A percentile compares a stretch with the other conserved stretches of the same genome.
Evolutionary conservation across 495 filamentous ascomycete genomes (phyloP).

Genomic region (Immersiella caudata): DNA sequence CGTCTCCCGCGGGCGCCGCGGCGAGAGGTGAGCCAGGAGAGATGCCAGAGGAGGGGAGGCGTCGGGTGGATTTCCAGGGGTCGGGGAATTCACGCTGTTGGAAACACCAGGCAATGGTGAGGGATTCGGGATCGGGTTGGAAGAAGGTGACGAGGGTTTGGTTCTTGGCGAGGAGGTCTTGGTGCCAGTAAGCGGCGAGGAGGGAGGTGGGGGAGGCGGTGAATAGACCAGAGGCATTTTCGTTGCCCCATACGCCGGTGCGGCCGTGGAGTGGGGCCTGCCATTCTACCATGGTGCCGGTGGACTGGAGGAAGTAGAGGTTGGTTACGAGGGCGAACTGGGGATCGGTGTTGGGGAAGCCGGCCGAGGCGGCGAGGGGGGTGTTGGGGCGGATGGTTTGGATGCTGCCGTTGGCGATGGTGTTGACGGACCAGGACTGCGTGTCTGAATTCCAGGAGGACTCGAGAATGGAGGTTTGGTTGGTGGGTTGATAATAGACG

Average conservation of each 20-base stretch:
- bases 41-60: background rate
- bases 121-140: too few species aligned
- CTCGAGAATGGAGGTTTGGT: conserved; percentile 7
- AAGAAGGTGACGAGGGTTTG: too few species aligned
- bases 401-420: background rate
- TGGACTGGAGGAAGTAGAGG: too few species aligned
- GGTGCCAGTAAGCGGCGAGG: too few species aligned
- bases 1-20: background rate
- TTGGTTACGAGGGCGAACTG: too few species aligned
- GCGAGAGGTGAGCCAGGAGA: background rate
- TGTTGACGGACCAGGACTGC: background rate
- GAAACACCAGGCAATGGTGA: too few species aligned
- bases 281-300: too few species aligned
- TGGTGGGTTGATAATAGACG: conserved; percentile 3
- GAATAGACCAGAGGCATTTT: too few species aligned
- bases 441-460: background rate
- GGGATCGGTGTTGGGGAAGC: background rate
- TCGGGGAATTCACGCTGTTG: background rate
- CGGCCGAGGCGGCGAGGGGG: background rate
- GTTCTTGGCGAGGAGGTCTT: too few species aligned
- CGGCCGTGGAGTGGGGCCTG: too few species aligned
- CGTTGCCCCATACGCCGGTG: too few species aligned
- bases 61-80: background rate
- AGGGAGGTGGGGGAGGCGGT: too few species aligned
- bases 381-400: background rate